Base-by-base conservation (phyloP, 2,329 filamentous ascomycete species). In the Teratosphaeria pseudoeucalypti region DNA sequence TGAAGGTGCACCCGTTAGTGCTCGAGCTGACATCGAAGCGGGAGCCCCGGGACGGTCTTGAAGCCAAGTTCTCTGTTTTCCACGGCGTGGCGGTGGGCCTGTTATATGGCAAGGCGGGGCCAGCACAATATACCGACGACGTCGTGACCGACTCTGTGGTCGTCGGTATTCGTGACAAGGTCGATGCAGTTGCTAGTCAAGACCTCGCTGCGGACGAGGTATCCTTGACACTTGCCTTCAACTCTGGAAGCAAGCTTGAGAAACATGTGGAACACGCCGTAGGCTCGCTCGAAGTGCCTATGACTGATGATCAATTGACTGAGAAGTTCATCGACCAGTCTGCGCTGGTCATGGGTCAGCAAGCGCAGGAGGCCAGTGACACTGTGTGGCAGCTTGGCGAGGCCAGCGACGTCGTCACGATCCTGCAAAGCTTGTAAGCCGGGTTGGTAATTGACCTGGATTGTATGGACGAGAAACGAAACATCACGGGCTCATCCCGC, bases 51-150 rank as follows among this genome's bases (percentile, higher is more conserved):
- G 77, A 79, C 56, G 79, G 79, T 0, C 69, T 83, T 1, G 77
- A 81, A 65, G 78, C 72, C 2, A 83, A 83, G 54, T 83, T 83
- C 64, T 81, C 79, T 58, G 78, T 82, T 23, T 83, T 78, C 62
- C 80, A 83, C 63, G 79, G 79, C 5, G 76, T 72, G n/a, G 79
- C 79, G 0, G 74, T 81, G 4, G 80, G 77, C 0, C 62, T 82
- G 9, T 63, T 82, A 1, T 78, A 76, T 60, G 80, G 80, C 0
- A 78, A 79, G 65, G 80, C 76, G 11, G 79, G 78, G 0, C 81
- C 80, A 2, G 73, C 72, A 5, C 74, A 82, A 66, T 83, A 81
- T 67, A 77, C 77, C 5, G 77, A 82, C 64, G 63, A 67, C 0
- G 73, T 79, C 1, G 79, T 82, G 3, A 71, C 65, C n/a, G 73